Percentiles rank a stretch among this genome's conserved stretches.
phyloP scores from a whole-genome alignment of 179 eudicot species.

The Dionaea muscipula region DNA sequence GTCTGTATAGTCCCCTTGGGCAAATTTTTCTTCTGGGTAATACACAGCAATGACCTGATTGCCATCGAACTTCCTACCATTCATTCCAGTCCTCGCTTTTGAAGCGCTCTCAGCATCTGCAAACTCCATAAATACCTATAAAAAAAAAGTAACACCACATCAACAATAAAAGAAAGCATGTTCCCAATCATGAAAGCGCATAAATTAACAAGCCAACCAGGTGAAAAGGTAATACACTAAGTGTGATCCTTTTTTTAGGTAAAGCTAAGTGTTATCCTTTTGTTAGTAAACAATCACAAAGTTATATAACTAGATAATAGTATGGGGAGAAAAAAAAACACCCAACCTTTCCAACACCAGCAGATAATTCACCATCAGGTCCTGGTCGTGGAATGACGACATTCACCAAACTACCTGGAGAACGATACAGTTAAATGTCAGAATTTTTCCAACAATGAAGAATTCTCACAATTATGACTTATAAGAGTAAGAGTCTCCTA shows the following conservation, averaged over 20 bases:
- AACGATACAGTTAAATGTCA: constrained; percentile 5
- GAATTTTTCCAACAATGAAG: too few species aligned
- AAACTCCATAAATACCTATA: constrained; percentile 85
- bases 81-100: constrained; percentile 60
- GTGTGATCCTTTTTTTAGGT: too few species aligned
- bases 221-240: too few species aligned
- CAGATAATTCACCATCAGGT: constrained; percentile 51
- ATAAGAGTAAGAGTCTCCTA: too few species aligned
- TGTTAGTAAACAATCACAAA: too few species aligned
- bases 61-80: constrained; percentile 89
- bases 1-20: constrained; percentile 60
- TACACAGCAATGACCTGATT: constrained; percentile 71
- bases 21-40: constrained; percentile 62
- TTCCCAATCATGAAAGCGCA: background rate
- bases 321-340: background rate
- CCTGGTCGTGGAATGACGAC: constrained; percentile 76
- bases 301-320: too few species aligned
- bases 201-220: too few species aligned
- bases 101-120: constrained; percentile 53
- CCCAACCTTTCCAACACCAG: constrained; percentile 94
- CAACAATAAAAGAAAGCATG: background rate
- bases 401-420: constrained; percentile 66
- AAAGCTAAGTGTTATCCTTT: too few species aligned
- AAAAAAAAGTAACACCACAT: background rate
- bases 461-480: too few species aligned